These are phyloP conservation scores for Biscogniauxia mediterranea DNA, from an alignment of 2,329 filamentous ascomycete genomes.

Conservation along the genomic window DNA sequence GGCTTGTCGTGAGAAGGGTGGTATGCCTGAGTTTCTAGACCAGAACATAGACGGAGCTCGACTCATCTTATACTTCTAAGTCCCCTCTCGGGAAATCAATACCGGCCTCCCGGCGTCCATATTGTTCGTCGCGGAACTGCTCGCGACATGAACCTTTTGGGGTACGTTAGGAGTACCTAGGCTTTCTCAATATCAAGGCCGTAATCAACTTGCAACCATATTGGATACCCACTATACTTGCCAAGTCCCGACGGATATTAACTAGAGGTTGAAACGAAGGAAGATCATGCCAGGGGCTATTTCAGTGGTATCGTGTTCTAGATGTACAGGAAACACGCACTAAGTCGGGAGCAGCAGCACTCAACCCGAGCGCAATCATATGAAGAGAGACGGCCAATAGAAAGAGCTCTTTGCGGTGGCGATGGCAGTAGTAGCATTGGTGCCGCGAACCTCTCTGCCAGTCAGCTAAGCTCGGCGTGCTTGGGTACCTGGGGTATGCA, in stretches of 20 bases:
- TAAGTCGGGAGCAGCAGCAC: neutral
- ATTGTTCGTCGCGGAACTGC: constrained; percentile 16
- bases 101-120: constrained; percentile 3
- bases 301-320: neutral
- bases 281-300: neutral
- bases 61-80: constrained; percentile 24
- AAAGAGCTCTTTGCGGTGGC: no score
- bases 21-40: constrained; percentile 15
- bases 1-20: constrained; percentile 1
- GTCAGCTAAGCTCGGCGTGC: neutral
- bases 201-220: constrained; percentile 20
- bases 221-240: constrained; percentile 21
- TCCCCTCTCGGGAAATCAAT: neutral
- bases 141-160: constrained; percentile 23
- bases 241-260: constrained; percentile 18
- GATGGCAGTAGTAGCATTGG: no score
- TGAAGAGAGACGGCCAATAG: constrained; percentile 1
- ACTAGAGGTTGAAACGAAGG: constrained; percentile 3
- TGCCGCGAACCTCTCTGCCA: neutral
- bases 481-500: constrained; percentile 1
- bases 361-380: constrained; percentile 12
- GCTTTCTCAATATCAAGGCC: constrained; percentile 17
- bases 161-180: constrained; percentile 13
- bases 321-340: neutral
- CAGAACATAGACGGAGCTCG: constrained; percentile 11